Evolutionary conservation across 2,329 filamentous ascomycete species (phyloP), one percentile per base, ranked within the genome.

Genomic region (Neospermospora avenae): DNA sequence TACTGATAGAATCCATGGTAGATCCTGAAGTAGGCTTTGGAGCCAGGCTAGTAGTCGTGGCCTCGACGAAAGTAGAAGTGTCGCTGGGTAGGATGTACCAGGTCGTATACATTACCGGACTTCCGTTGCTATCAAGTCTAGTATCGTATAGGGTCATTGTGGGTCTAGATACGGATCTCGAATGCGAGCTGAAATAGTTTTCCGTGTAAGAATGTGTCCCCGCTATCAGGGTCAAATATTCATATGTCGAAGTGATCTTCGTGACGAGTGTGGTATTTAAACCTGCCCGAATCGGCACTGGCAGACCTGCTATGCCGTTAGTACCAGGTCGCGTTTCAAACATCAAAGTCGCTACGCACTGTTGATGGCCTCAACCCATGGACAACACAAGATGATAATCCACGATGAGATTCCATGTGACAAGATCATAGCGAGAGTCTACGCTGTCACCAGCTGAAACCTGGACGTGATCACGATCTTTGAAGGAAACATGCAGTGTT

Each of bases 351-450:
- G 16, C n/a, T 14, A 54, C 53, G n/a, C 55, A 67, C 65, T 57
- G 20, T 10, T 31, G 28, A 31, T 37, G 35, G 57, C 60, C 4
- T 58, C 58, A n/a, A 53, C 60, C 11, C 60, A 49, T 45, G 52
- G 45, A 24, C 59, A 35, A 52, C 48, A 59, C 42, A 61, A 59
- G 25, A 65, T 58, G 24, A 57, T 45, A 25, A 46, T 51, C 63
- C 63, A 63, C 35, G 66, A 46, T 13, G 65, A 14, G 31, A 37
- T 25, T 56, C 51, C 25, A 55, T 37, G 53, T 22, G 52, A 63
- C 37, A 59, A 57, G 42, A 61, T 45, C 65, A 67, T 68, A 53
- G 45, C 51, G 65, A 28, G 44, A 58, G 57, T 51, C 45, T 59
- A 59, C 42, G 48, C 52, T 55, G 46, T 55, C 37, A 52, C 58